phyloP scores from a whole-genome alignment of 2,329 filamentous ascomycete genomes.

The Shiraia bambusicola region DNA sequence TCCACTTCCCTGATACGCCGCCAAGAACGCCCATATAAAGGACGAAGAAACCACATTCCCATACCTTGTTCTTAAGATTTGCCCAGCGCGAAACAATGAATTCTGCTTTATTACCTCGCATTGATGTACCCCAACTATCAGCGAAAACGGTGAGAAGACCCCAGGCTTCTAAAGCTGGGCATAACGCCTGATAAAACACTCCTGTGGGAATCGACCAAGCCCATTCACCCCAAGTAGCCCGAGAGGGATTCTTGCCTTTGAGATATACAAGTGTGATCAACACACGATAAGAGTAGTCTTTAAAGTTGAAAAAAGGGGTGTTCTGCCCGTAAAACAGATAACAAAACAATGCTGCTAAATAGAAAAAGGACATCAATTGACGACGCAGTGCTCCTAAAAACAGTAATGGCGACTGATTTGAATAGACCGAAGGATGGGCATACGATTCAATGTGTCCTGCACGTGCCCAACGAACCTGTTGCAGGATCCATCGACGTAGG shows the following conservation, averaged over 20 bases:
- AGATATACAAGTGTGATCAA: slow-evolving; percentile 24
- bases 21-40: slow-evolving; percentile 35
- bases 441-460: slow-evolving; percentile 43
- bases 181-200: slow-evolving; percentile 40
- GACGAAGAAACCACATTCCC: slow-evolving; percentile 34
- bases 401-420: slow-evolving; percentile 37
- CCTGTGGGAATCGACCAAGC: slow-evolving; percentile 16
- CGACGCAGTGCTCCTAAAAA: slow-evolving; percentile 39
- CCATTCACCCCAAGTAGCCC: slow-evolving; percentile 14
- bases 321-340: slow-evolving; percentile 34
- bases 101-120: slow-evolving; percentile 33
- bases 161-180: slow-evolving; percentile 42
- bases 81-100: slow-evolving; percentile 17
- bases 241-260: slow-evolving; percentile 22
- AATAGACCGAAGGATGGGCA: slow-evolving; percentile 39
- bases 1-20: slow-evolving; percentile 13
- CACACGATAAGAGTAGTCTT: slow-evolving; percentile 27
- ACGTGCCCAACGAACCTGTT: slow-evolving; percentile 44
- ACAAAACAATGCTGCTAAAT: slow-evolving; percentile 28
- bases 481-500: slow-evolving; percentile 38
- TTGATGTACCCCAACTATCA: slow-evolving; percentile 41
- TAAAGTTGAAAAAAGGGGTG: slow-evolving; percentile 29
- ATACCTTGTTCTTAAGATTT: slow-evolving; percentile 25
- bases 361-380: slow-evolving; percentile 33
- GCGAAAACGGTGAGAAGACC: slow-evolving; percentile 37